Base-by-base conservation (phyloP, 2,329 filamentous ascomycete species). In the Amphichorda felina region DNA sequence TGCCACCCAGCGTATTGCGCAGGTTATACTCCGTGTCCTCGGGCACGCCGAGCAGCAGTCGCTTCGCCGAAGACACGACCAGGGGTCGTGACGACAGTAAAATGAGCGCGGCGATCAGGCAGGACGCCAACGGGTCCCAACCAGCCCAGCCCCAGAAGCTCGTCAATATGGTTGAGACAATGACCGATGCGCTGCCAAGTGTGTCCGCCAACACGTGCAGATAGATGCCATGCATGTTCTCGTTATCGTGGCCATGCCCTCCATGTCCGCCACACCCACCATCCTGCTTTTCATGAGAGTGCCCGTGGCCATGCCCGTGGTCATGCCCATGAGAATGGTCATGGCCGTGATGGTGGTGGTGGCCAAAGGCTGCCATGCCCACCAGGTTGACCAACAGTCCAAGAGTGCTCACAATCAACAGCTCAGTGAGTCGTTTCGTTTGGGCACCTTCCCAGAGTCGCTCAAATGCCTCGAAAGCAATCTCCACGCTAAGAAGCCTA, bases 221-320 rank as follows among this genome's bases (percentile, higher is more conserved):
- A 57, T 94, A 98, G 45, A 98, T 96, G 10, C 91, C 91, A 47
- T 91, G 63, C 88, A 98, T 95, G 53, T 98, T 98, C 49, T 98
- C 91, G 55, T 94, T 94, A 41, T 86, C 82, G 49, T 88, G 82
- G n/a, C 50, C 45, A 39, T 53, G 61, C 44, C 17, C 42, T 41
- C 42, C 40, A 39, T 64, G 56, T n/a, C 45, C 47, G 43, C 67
- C 60, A 4, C 46, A 29, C 21, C 21, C 21, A 24, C 21, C 21
- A 24, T 24, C n/a, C n/a, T n/a, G n/a, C n/a, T n/a, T n/a, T n/a
- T n/a, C n/a, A 28, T 28, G 26, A 13, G 11, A 6, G 26, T 28
- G 28, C 50, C 37, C 68, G 35, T 63, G 51, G 19, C 39, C 48
- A 43, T 68, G 61, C 8, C 49, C 50, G 42, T 64, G 58, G 8